Base-by-base conservation (phyloP, 2,329 filamentous ascomycete genomes). In the Orbilia blumenaviensis region DNA sequence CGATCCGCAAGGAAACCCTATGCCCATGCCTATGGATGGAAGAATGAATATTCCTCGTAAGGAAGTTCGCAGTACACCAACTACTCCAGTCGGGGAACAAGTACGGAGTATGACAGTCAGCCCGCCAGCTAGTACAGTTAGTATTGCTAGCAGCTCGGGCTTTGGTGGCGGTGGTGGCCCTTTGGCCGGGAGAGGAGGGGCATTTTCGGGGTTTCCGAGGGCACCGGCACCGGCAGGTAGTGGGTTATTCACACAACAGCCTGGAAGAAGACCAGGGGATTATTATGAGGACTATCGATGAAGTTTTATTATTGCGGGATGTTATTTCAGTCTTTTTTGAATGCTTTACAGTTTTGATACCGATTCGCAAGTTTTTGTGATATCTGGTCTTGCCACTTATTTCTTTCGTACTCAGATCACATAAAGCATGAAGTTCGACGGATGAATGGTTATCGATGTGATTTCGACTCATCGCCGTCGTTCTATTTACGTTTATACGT, bases 41-140 rank as follows among this genome's bases (percentile, higher is more conserved):
- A 41, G 25, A 7, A 76, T 69, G 64, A 44, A 44, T n/a, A 76
- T 76, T n/a, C 72, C 72, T 9, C 23, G 72, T 14, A 76, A 76
- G 18, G 58, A 64, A 21, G 58, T 76, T 10, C 58, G 25, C 4
- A 58, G 63, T 18, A 25, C 36, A 4, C 62, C 64, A 3, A 61
- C 27, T 10, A 75, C 50, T 12, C 64, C 72, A 0, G 38, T 69
- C 3, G 64, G 38, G 27, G 56, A 52, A 10, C 44, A 67, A 6
- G 48, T 61, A 5, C 38, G 72, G 23, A 64, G 64, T 41, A 27
- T 64, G 41, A 76, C 72, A 9, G 72, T 69, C 9, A 76, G 72
- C 41, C 72, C 72, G 44, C 72, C 72, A 0, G 46, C 58, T 34
- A 76, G 72, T 16, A 69, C 56, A 1, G 48, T 76, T 23, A 76